phyloP scores from a whole-genome alignment of 1,139 yeast species.

The Lodderomyces pseudojiufengensis region DNA sequence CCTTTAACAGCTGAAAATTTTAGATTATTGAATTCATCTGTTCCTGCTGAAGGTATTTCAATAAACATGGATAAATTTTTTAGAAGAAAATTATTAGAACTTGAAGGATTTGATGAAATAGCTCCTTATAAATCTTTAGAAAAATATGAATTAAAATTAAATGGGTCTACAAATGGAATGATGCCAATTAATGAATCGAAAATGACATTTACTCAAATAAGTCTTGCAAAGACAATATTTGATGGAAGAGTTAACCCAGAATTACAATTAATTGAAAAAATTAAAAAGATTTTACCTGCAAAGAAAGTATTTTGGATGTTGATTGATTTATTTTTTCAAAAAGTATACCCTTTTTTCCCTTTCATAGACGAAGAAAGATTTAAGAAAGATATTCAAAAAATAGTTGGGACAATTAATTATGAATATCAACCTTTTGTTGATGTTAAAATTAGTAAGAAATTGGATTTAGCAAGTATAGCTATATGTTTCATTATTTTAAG shows the following conservation, averaged over 20 bases:
- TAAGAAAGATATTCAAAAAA: conserved; percentile 15
- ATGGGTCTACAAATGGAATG: conserved; percentile 18
- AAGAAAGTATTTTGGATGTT: conserved; percentile 25
- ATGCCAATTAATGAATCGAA: conserved; percentile 14
- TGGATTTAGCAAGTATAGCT: conserved; percentile 33
- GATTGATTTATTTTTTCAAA: conserved; percentile 23
- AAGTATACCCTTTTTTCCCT: conserved; percentile 26
- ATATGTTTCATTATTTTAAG: conserved; percentile 26
- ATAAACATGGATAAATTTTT: conserved; percentile 23
- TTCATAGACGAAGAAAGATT: conserved; percentile 27
- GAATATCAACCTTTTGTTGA: conserved; percentile 14
- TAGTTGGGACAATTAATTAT: conserved; percentile 25
- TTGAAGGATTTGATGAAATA: conserved; percentile 34
- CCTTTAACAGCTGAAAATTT: conserved; percentile 17
- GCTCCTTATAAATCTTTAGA: conserved; percentile 23
- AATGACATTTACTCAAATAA: conserved; percentile 8
- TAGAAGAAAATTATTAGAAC: conserved; percentile 27
- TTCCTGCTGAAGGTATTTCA: conserved; percentile 1
- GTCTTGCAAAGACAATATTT: conserved; percentile 15
- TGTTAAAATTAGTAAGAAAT: conserved; percentile 22
- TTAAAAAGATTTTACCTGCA: conserved; percentile 26
- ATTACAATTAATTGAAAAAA: conserved; percentile 23
- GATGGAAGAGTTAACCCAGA: conserved; percentile 24
- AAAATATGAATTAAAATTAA: conserved; percentile 1
- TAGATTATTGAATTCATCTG: conserved; percentile 9